Evolutionary conservation across 2,329 filamentous ascomycete genomes (phyloP), one percentile per base, ranked within the genome.

Genomic region (Talaromyces sp.): DNA sequence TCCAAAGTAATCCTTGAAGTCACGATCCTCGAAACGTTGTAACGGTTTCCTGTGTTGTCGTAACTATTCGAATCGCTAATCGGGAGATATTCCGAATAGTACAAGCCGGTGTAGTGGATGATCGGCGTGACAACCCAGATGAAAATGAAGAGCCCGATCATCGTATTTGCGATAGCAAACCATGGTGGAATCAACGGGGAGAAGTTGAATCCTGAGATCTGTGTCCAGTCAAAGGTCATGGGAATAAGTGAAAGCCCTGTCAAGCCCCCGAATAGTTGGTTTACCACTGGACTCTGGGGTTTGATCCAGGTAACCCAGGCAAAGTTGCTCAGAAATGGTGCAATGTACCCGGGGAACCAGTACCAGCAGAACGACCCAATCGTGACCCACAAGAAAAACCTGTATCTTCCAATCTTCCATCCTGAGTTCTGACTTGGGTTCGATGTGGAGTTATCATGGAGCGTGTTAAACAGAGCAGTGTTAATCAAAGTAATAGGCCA

Each of bases 301-400:
- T 82, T 83, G 51, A 90, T 81, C 86, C 87, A 90, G 0, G 87
- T 90, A 10, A 83, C 78, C 64, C 89, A 87, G 7, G 87, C 86
- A 61, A 90, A 89, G 8, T 86, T 80, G 58, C 85, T 88, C 5
- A 90, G 73, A 52, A 84, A 89, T 54, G 88, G 85, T 14, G 84
- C 86, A 10, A 91, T 77, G 53, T 83, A 88, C 0, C 86, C 86
- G 0, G 87, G 86, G 50, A 88, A 84, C 69, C 86, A 88, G 68
- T 87, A 87, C 76, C 87, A 89, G 43, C 80, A 58, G 61, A 87
- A 88, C 0, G 85, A 79, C 11, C 70, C 78, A 3, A 77, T 62
- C 22, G 85, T 85, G 24, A 86, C 71, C 45, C 83, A 75, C 22
- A 79, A 73, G 60, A 89, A 90, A 78, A 84, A 86, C 53, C 78